These are phyloP conservation scores for Pyronema domesticum DNA, from an alignment of 495 filamentous ascomycete genomes.

Conservation along the genomic window DNA sequence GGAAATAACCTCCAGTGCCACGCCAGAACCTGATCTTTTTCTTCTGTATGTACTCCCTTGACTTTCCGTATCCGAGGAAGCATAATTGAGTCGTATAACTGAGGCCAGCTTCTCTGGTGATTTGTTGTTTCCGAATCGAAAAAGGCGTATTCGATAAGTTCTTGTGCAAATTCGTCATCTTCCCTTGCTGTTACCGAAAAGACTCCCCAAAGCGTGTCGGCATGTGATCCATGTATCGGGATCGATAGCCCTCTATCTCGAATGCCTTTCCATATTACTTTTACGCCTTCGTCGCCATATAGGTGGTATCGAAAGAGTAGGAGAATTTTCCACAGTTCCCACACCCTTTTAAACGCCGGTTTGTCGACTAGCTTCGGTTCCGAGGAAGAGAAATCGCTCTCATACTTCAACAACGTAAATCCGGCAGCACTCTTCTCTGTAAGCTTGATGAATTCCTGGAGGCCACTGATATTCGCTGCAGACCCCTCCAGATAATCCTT, in stretches of 20 bases:
- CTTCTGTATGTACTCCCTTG: not conserved
- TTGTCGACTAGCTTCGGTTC: conserved; percentile 14
- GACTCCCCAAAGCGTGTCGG: conserved; percentile 13
- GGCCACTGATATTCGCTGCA: no score
- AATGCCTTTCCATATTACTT: conserved; percentile 17
- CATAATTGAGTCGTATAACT: conserved; percentile 14
- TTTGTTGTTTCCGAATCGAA: conserved; percentile 6
- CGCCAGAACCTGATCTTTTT: not conserved
- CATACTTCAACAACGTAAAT: conserved; percentile 7
- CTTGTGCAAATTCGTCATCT: conserved; percentile 9
- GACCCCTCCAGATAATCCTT: no score
- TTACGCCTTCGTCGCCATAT: conserved; percentile 13
- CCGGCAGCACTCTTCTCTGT: not conserved
- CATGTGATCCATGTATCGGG: conserved; percentile 8
- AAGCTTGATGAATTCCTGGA: not conserved
- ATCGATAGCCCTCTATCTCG: conserved; percentile 11
- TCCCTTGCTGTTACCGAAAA: conserved; percentile 10
- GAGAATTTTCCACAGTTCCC: conserved; percentile 14
- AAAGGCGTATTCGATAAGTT: conserved; percentile 14
- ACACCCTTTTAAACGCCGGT: conserved; percentile 3
- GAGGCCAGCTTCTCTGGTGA: conserved; percentile 6
- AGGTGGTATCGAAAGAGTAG: conserved; percentile 14
- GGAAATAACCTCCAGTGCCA: conserved; percentile 1
- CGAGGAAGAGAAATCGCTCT: conserved; percentile 10
- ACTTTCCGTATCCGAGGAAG: conserved; percentile 5